Evolutionary conservation across 169 alveolate species (phyloP).

Genomic region (Blepharisma undulans): DNA sequence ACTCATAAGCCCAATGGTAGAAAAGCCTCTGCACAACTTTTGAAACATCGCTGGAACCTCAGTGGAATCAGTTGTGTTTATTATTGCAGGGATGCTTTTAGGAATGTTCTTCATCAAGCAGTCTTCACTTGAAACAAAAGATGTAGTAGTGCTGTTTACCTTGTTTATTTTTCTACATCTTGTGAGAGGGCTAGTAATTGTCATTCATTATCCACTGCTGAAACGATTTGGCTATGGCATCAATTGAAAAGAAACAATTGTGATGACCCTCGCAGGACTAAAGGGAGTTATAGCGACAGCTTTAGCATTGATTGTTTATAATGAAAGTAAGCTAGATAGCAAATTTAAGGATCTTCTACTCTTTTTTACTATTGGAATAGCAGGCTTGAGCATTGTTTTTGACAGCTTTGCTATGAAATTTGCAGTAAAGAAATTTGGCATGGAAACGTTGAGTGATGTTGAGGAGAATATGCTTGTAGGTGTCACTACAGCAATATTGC

Average conservation of each 20-base stretch:
- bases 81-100: constrained; percentile 62
- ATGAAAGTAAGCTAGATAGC: constrained; percentile 38
- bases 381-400: not conserved
- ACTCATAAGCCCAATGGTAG: constrained; percentile 54
- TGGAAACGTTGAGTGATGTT: not conserved
- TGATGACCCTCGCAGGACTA: constrained; percentile 62
- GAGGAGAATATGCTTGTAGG: constrained; percentile 1
- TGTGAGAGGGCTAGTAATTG: constrained; percentile 44
- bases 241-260: constrained; percentile 38
- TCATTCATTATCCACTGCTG: constrained; percentile 47
- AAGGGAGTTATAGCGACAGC: constrained; percentile 70
- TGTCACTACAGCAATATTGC: not conserved
- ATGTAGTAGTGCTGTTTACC: not conserved
- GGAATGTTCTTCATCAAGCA: constrained; percentile 42
- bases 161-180: not conserved
- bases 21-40: constrained; percentile 58
- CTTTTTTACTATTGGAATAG: not conserved
- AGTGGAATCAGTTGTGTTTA: constrained; percentile 59
- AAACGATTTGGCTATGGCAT: constrained; percentile 58
- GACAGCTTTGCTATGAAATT: not conserved
- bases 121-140: not conserved
- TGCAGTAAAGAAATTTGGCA: not conserved
- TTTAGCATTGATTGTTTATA: constrained; percentile 55
- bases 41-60: constrained; percentile 54
- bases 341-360: not conserved